These are phyloP conservation scores for Verticillium longisporum DNA, from an alignment of 2,329 filamentous ascomycete genomes.

Conservation along the genomic window DNA sequence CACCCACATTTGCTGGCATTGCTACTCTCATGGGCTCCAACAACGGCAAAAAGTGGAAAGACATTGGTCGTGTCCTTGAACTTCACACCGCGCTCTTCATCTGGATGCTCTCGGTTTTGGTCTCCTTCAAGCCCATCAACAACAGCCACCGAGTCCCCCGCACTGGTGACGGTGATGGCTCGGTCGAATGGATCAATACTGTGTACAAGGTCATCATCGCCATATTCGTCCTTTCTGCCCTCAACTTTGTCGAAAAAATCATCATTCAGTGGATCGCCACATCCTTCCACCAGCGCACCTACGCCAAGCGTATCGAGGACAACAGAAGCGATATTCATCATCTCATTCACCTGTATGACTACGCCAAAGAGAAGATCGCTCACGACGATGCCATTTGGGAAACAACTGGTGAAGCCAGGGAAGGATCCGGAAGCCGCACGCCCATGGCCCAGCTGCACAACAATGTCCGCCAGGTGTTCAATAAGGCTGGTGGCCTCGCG, in stretches of 20 bases:
- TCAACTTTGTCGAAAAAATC: conserved; percentile 89
- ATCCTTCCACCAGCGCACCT: conserved; percentile 85
- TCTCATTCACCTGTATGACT: conserved; percentile 52
- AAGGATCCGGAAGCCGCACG: conserved; percentile 58
- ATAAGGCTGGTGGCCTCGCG: conserved; percentile 77
- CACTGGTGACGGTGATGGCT: conserved; percentile 38
- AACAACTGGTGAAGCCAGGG: conserved; percentile 20
- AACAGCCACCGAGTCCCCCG: conserved; percentile 40
- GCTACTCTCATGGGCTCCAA: conserved; percentile 74
- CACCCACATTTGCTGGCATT: conserved; percentile 37
- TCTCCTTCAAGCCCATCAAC: conserved; percentile 82
- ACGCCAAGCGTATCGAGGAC: conserved; percentile 81
- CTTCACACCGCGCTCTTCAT: conserved; percentile 81
- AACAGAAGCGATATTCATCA: conserved; percentile 82
- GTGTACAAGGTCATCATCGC: conserved; percentile 83
- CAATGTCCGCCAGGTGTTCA: conserved; percentile 68
- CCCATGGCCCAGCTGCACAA: conserved; percentile 68
- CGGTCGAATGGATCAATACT: conserved; percentile 60
- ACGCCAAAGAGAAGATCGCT: conserved; percentile 69
- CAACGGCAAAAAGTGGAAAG: conserved; percentile 87
- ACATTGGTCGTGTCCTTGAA: conserved; percentile 80
- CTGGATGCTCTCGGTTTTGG: conserved; percentile 81
- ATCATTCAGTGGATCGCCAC: conserved; percentile 92
- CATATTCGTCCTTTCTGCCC: conserved; percentile 68
- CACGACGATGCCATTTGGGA: conserved; percentile 44